Evolutionary conservation across 805 yeast genomes (phyloP).

Genomic region (Sugiyamaella marilandica): DNA sequence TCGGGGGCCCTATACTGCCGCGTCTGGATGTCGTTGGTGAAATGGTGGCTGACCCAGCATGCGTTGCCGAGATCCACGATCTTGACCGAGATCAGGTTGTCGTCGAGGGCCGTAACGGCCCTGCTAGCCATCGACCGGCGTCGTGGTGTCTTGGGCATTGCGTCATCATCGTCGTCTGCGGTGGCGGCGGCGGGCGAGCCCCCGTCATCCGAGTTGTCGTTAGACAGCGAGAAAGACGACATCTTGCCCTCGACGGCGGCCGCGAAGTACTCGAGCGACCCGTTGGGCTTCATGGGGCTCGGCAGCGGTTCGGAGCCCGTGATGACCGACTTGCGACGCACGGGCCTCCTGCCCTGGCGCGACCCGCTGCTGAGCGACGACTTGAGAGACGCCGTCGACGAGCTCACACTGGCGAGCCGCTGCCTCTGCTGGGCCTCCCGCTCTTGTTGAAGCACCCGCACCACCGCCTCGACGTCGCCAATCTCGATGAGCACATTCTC

Average conservation of each 20-base stretch:
- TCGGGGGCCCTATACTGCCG: constrained; percentile 93
- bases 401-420: constrained; percentile 1
- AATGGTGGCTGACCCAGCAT: constrained; percentile 74
- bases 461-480: constrained; percentile 77
- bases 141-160: neutral
- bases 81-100: constrained; percentile 67
- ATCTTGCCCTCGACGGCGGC: constrained; percentile 12
- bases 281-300: constrained; percentile 64
- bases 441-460: constrained; percentile 60
- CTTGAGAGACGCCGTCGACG: constrained; percentile 2
- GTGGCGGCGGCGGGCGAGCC: neutral
- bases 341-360: constrained; percentile 29
- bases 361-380: neutral
- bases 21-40: constrained; percentile 86
- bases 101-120: constrained; percentile 23
- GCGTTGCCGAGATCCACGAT: constrained; percentile 94
- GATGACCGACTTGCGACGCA: constrained; percentile 69
- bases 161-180: neutral
- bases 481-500: constrained; percentile 75
- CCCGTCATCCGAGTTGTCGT: neutral
- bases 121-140: constrained; percentile 10
- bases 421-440: constrained; percentile 29
- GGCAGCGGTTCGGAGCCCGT: constrained; percentile 94
- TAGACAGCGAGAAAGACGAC: neutral
- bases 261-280: constrained; percentile 6